Evolutionary conservation across 352 stramenopile species (phyloP).

Genomic region (Pythium periplocum): DNA sequence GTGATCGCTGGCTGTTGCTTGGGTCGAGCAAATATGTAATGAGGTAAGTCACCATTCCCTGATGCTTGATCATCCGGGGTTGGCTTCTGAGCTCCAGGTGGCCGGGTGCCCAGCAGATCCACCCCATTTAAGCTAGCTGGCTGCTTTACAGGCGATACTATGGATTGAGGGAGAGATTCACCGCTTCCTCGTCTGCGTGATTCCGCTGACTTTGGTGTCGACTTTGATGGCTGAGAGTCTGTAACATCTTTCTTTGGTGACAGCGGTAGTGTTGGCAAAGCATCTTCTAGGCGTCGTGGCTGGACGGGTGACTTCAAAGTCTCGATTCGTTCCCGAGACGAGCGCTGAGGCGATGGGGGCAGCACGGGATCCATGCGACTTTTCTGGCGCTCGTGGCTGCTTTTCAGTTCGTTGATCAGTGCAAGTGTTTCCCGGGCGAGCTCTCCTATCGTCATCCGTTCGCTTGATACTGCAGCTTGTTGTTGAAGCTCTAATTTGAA

Average conservation of each 20-base stretch:
- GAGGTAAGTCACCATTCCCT: background rate
- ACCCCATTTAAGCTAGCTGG: conserved; percentile 1
- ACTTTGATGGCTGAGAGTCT: too few species aligned
- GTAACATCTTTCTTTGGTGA: too few species aligned
- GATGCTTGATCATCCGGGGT: too few species aligned
- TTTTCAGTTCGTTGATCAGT: conserved; percentile 36
- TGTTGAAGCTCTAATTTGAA: conserved; percentile 52
- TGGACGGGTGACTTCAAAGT: too few species aligned
- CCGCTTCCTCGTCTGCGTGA: too few species aligned
- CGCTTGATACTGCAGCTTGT: conserved; percentile 18
- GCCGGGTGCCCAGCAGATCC: conserved; percentile 15
- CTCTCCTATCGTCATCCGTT: conserved; percentile 53
- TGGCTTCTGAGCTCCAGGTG: background rate
- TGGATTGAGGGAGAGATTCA: too few species aligned
- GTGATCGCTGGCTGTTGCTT: conserved; percentile 16
- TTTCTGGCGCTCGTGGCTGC: conserved; percentile 1
- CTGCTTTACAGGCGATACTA: background rate
- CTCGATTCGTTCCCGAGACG: too few species aligned
- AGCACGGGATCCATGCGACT: too few species aligned
- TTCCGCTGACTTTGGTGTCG: too few species aligned
- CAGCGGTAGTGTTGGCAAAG: too few species aligned
- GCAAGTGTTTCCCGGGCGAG: conserved; percentile 53
- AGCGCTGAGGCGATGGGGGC: too few species aligned
- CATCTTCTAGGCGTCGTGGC: too few species aligned
- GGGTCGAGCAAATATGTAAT: conserved; percentile 47